A percentile compares a stretch with the other conserved stretches of the same genome.
These are phyloP conservation scores for Phyllosticta citrichinensis DNA, from an alignment of 2,329 filamentous ascomycete species.

Conservation along the genomic window DNA sequence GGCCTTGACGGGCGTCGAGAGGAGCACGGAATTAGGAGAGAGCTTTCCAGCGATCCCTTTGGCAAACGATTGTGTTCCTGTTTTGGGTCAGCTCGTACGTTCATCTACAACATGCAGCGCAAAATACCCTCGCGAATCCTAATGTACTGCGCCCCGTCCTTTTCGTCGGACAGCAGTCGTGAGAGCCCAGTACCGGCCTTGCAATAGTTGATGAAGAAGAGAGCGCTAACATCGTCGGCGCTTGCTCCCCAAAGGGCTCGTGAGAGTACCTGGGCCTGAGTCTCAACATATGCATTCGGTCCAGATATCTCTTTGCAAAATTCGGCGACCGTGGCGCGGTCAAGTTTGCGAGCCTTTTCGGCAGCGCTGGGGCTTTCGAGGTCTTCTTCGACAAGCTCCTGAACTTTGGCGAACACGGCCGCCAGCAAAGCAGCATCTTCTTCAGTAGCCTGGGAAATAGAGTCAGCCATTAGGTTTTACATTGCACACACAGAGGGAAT, in stretches of 20 bases:
- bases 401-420: not conserved
- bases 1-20: slow-evolving; percentile 22
- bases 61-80: slow-evolving; percentile 12
- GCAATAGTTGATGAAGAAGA: slow-evolving; percentile 3
- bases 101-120: not conserved
- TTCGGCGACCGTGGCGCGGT: not conserved
- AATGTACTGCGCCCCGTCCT: slow-evolving; percentile 1
- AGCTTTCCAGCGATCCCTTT: slow-evolving; percentile 28
- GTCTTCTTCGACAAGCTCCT: not conserved
- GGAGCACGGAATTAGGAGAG: slow-evolving; percentile 17
- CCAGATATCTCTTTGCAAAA: slow-evolving; percentile 1
- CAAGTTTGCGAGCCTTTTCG: not conserved
- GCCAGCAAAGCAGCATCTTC: not conserved
- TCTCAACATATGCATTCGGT: not conserved
- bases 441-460: not conserved
- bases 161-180: not conserved
- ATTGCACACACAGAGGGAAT: no score
- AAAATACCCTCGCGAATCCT: not conserved
- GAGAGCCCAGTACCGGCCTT: slow-evolving; percentile 1
- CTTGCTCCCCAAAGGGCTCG: slow-evolving; percentile 2
- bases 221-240: not conserved
- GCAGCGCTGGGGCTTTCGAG: not conserved
- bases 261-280: not conserved
- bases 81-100: not conserved
- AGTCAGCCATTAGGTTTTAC: not conserved